A percentile compares a stretch with the other conserved stretches of the same genome.
These are phyloP conservation scores for Bromus sterilis DNA, from an alignment of 176 grass and related monocot genomes.

Conservation along the genomic window DNA sequence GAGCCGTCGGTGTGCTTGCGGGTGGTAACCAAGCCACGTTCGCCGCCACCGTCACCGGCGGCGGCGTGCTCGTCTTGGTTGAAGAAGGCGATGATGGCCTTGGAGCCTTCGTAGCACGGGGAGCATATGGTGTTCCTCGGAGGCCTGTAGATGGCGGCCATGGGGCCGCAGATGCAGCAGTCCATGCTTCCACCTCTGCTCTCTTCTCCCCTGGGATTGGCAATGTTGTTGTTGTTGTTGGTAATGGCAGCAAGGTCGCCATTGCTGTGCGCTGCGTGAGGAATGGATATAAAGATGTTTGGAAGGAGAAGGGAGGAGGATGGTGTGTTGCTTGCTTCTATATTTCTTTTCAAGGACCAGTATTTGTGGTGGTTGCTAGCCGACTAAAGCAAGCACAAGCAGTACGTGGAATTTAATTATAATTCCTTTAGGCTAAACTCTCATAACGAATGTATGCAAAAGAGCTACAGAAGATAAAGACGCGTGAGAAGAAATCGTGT, in stretches of 20 bases:
- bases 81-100: slow-evolving; percentile 57
- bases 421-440: background rate
- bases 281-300: slow-evolving; percentile 26
- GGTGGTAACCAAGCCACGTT: background rate
- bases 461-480: background rate
- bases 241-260: background rate
- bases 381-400: slow-evolving; percentile 17
- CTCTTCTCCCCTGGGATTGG: background rate
- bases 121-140: slow-evolving; percentile 70
- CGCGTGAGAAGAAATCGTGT: background rate
- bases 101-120: slow-evolving; percentile 72
- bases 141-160: slow-evolving; percentile 57
- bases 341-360: slow-evolving; percentile 27
- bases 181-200: slow-evolving; percentile 44
- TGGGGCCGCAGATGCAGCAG: slow-evolving; percentile 90
- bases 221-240: background rate
- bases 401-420: background rate
- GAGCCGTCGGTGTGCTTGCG: background rate
- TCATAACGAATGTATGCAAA: background rate
- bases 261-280: slow-evolving; percentile 12
- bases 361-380: slow-evolving; percentile 47
- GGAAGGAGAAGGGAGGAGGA: background rate
- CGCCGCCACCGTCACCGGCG: background rate
- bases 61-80: background rate
- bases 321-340: slow-evolving; percentile 15